phyloP scores from a whole-genome alignment of 2,329 filamentous ascomycete genomes.

The Cytospora leucostoma region DNA sequence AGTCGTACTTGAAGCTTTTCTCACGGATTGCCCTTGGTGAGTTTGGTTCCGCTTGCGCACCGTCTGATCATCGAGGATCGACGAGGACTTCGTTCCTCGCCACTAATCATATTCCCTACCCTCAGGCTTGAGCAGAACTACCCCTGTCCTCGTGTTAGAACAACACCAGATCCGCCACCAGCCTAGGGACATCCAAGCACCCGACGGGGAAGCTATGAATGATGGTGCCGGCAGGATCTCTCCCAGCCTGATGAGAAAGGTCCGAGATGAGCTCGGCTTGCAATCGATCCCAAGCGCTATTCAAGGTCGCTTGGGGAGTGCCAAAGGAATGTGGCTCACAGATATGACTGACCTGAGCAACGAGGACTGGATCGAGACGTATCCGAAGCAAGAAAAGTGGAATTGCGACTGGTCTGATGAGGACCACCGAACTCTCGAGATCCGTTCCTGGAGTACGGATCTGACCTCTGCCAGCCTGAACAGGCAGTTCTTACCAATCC shows the following conservation, averaged over 20 bases:
- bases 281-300: slow-evolving; percentile 60
- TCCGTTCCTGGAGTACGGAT: slow-evolving; percentile 51
- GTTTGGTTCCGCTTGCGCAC: slow-evolving; percentile 13
- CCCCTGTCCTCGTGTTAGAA: slow-evolving; percentile 48
- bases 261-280: slow-evolving; percentile 55
- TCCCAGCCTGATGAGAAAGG: slow-evolving; percentile 53
- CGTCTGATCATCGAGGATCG: neutral
- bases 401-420: slow-evolving; percentile 49
- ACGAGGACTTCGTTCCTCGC: neutral
- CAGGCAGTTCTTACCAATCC: slow-evolving; percentile 67
- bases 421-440: slow-evolving; percentile 65
- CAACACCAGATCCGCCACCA: slow-evolving; percentile 47
- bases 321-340: slow-evolving; percentile 75
- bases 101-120: neutral
- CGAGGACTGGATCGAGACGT: slow-evolving; percentile 67
- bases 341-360: slow-evolving; percentile 51
- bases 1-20: slow-evolving; percentile 59
- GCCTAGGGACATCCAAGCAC: slow-evolving; percentile 43
- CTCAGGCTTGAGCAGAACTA: slow-evolving; percentile 54
- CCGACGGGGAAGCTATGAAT: slow-evolving; percentile 55
- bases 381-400: slow-evolving; percentile 70
- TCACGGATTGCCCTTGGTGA: slow-evolving; percentile 58
- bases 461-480: slow-evolving; percentile 61
- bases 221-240: slow-evolving; percentile 70
- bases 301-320: slow-evolving; percentile 70